Conservation (phyloP, 352 stramenopile species). For the Elongisporangium prolatum region DNA sequence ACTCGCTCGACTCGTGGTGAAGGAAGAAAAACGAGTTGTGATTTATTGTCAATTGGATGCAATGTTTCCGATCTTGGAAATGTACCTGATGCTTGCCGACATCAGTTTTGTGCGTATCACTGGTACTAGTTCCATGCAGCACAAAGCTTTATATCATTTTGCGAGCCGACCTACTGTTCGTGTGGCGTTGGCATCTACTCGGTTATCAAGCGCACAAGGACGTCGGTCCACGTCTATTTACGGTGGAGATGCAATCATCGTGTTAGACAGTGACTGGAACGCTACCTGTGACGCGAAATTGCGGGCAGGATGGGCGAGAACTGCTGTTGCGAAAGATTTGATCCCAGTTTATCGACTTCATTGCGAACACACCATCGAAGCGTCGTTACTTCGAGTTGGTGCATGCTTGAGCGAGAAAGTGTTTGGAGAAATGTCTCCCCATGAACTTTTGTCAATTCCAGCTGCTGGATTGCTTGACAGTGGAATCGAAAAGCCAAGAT, state of each 20-base stretch:
- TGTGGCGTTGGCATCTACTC: constrained; percentile 69
- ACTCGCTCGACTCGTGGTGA: constrained; percentile 41
- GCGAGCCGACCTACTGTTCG: constrained; percentile 48
- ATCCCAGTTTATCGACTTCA: constrained; percentile 73
- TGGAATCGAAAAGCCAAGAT: constrained; percentile 61
- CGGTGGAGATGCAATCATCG: constrained; percentile 69
- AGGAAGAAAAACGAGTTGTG: constrained; percentile 67
- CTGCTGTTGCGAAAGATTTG: constrained; percentile 38
- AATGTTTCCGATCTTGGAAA: constrained; percentile 71
- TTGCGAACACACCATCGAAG: constrained; percentile 76
- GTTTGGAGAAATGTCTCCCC: constrained; percentile 68
- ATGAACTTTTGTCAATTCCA: constrained; percentile 63
- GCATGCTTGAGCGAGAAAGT: constrained; percentile 75
- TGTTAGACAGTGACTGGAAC: constrained; percentile 83
- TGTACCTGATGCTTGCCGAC: constrained; percentile 59
- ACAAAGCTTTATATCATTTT: constrained; percentile 68
- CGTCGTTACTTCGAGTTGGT: constrained; percentile 64
- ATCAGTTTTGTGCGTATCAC: constrained; percentile 64
- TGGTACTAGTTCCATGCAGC: constrained; percentile 44
- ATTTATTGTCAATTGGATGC: constrained; percentile 74
- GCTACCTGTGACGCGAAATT: constrained; percentile 76
- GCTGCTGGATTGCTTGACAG: constrained; percentile 28
- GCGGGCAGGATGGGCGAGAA: constrained; percentile 70
- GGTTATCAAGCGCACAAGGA: constrained; percentile 33
- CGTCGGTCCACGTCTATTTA: constrained; percentile 55